Evolutionary conservation across 2,329 filamentous ascomycete genomes (phyloP).

Genomic region (Aspergillus novofumigatus): DNA sequence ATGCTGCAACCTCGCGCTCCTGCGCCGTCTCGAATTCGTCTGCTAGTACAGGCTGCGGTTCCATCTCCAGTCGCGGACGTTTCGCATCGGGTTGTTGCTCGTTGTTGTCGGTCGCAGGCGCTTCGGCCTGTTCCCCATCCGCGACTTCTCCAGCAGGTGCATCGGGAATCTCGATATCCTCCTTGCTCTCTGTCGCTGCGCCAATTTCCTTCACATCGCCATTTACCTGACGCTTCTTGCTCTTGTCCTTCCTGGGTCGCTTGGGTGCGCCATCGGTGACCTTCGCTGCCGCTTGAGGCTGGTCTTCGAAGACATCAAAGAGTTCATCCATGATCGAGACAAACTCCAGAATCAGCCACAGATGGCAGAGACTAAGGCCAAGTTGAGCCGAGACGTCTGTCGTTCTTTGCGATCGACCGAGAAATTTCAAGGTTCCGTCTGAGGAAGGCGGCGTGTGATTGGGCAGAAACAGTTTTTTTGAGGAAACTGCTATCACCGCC

Average conservation of each 20-base stretch:
- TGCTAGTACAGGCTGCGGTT: slow-evolving; percentile 76
- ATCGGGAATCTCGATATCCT: slow-evolving; percentile 20
- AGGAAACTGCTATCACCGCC: slow-evolving; percentile 4
- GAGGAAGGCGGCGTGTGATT: slow-evolving; percentile 23
- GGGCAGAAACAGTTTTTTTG: slow-evolving; percentile 1
- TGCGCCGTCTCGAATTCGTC: slow-evolving; percentile 94
- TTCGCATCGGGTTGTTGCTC: slow-evolving; percentile 43
- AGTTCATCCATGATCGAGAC: slow-evolving; percentile 64
- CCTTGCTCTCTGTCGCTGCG: slow-evolving; percentile 28
- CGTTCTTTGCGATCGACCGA: slow-evolving; percentile 18
- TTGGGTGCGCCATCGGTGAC: slow-evolving; percentile 29
- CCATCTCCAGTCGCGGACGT: slow-evolving; percentile 51
- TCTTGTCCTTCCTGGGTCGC: slow-evolving; percentile 55
- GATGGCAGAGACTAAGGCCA: slow-evolving; percentile 12
- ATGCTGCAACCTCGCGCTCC: slow-evolving; percentile 81
- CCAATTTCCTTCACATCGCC: slow-evolving; percentile 63
- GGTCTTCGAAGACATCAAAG: slow-evolving; percentile 76
- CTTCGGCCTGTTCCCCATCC: slow-evolving; percentile 13
- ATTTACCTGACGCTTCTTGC: slow-evolving; percentile 83
- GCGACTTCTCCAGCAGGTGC: slow-evolving; percentile 12
- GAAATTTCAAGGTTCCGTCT: slow-evolving; percentile 33
- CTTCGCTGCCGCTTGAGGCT: slow-evolving; percentile 44
- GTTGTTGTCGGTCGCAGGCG: slow-evolving; percentile 22
- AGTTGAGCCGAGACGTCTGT: slow-evolving; percentile 7
- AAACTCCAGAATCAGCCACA: slow-evolving; percentile 9